A percentile compares a stretch with the other conserved stretches of the same genome.
These are phyloP conservation scores for Botrytis elliptica DNA, from an alignment of 2,329 filamentous ascomycete genomes.

Conservation along the genomic window DNA sequence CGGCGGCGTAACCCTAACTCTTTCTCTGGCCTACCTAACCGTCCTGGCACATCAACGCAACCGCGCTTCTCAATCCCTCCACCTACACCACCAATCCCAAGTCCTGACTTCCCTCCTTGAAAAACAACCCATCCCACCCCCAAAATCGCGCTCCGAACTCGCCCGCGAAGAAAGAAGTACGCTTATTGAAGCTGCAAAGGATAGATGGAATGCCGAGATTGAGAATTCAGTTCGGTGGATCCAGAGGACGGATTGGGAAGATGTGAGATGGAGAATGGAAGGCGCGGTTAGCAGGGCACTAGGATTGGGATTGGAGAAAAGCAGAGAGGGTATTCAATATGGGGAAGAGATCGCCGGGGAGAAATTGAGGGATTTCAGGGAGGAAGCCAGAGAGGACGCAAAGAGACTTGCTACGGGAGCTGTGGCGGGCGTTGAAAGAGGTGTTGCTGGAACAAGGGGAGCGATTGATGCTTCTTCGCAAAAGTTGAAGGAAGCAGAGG, in stretches of 20 bases:
- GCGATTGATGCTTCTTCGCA: slow-evolving; percentile 29
- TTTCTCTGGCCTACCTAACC: slow-evolving; percentile 70
- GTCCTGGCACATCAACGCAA: slow-evolving; percentile 68
- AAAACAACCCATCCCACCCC: slow-evolving; percentile 48
- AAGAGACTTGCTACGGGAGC: slow-evolving; percentile 33
- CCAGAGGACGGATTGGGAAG: slow-evolving; percentile 64
- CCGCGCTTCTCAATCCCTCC: slow-evolving; percentile 42
- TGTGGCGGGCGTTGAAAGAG: slow-evolving; percentile 30
- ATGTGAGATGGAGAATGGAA: slow-evolving; percentile 59
- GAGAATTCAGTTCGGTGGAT: slow-evolving; percentile 64
- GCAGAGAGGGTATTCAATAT: slow-evolving; percentile 34
- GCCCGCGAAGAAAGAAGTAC: slow-evolving; percentile 53
- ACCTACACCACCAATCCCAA: slow-evolving; percentile 48
- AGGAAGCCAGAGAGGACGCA: slow-evolving; percentile 42
- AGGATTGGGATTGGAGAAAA: slow-evolving; percentile 36
- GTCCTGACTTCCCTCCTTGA: slow-evolving; percentile 54
- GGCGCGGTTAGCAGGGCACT: slow-evolving; percentile 45
- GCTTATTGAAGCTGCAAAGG: slow-evolving; percentile 67
- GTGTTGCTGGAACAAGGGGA: slow-evolving; percentile 22
- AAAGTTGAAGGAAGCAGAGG: slow-evolving; percentile 29
- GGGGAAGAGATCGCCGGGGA: slow-evolving; percentile 39
- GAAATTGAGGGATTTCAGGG: slow-evolving; percentile 41
- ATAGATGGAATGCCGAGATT: slow-evolving; percentile 75
- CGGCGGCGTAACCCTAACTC: slow-evolving; percentile 72
- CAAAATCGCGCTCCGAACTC: slow-evolving; percentile 51